phyloP scores from a whole-genome alignment of 2,329 filamentous ascomycete genomes.

The Colletotrichum destructivum region DNA sequence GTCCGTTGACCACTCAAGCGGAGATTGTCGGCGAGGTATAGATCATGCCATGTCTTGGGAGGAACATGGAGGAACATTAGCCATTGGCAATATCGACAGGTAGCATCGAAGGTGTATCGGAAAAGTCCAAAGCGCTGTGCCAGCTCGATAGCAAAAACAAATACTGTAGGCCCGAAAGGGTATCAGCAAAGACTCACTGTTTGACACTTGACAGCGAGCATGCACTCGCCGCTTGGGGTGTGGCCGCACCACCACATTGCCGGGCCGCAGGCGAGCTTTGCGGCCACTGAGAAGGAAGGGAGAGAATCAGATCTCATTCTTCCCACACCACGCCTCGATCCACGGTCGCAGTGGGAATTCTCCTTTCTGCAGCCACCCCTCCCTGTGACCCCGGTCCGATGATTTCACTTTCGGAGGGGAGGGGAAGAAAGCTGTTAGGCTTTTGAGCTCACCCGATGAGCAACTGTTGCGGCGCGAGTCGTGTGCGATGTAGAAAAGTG shows the following conservation, averaged over 20 bases:
- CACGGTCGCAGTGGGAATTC: constrained; percentile 38
- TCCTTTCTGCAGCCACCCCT: constrained; percentile 29
- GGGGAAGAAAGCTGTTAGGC: constrained; percentile 7
- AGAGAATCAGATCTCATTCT: constrained; percentile 35
- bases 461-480: constrained; percentile 9
- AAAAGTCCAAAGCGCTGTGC: neutral
- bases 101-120: neutral
- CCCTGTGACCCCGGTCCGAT: constrained; percentile 23
- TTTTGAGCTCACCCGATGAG: constrained; percentile 9
- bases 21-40: constrained; percentile 17
- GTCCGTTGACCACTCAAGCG: constrained; percentile 9
- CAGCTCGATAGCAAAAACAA: neutral
- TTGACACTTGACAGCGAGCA: neutral
- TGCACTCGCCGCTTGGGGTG: neutral
- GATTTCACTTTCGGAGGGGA: constrained; percentile 24
- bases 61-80: constrained; percentile 1
- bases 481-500: neutral
- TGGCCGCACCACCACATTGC: constrained; percentile 24
- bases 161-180: neutral
- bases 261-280: neutral
- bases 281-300: constrained; percentile 28
- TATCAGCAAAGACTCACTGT: neutral
- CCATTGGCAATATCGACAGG: neutral
- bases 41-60: constrained; percentile 1
- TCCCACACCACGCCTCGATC: constrained; percentile 40